phyloP scores from a whole-genome alignment of 306 rosid species.

The Amphicarpaea edgeworthii region DNA sequence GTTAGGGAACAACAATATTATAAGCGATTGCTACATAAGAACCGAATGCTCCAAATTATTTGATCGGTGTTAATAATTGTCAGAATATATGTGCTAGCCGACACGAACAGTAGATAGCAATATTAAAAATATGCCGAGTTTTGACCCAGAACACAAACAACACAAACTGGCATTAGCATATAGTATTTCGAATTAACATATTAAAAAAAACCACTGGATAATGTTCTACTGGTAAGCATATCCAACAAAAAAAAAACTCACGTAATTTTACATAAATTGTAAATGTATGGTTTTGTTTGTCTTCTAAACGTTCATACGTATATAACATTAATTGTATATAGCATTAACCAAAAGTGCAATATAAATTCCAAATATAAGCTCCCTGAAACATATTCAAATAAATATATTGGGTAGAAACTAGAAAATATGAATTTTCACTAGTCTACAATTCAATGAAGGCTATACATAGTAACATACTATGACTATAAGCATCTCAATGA shows the following conservation, averaged over 20 bases:
- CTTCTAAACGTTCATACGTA: no score
- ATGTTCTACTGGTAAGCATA: not conserved
- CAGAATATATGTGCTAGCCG: not conserved
- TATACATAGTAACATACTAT: constrained; percentile 42
- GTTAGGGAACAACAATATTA: not conserved
- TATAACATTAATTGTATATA: not conserved
- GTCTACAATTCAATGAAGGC: constrained; percentile 35
- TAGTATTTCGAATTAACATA: no score
- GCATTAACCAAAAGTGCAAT: constrained; percentile 1
- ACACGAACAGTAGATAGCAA: not conserved
- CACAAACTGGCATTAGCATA: not conserved
- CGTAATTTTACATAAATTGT: no score
- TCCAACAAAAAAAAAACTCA: not conserved
- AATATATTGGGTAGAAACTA: constrained; percentile 35
- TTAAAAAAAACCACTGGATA: not conserved
- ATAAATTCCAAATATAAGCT: not conserved
- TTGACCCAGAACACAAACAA: not conserved
- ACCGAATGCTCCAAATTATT: constrained; percentile 21
- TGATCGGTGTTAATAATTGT: not conserved
- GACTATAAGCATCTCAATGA: constrained; percentile 45
- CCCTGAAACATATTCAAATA: constrained; percentile 11
- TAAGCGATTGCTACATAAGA: constrained; percentile 1
- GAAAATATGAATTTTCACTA: constrained; percentile 32
- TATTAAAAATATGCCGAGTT: not conserved
- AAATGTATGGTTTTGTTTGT: no score